These are phyloP conservation scores for Pichia nanzhaoensis DNA, from an alignment of 805 yeast genomes.

Conservation along the genomic window DNA sequence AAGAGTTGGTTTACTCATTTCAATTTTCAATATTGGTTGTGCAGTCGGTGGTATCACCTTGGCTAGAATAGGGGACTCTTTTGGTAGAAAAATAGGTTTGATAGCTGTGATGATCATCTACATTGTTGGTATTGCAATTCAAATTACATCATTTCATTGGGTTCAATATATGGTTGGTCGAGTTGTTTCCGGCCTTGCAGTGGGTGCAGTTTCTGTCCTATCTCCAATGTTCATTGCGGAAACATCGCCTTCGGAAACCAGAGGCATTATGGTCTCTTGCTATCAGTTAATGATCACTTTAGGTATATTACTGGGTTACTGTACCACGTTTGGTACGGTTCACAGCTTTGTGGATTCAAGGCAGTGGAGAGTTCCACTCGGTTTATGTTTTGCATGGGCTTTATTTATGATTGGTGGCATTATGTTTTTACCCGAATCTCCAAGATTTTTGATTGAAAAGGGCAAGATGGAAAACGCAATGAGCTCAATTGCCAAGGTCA, in stretches of 20 bases:
- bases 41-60: slow-evolving; percentile 60
- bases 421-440: slow-evolving; percentile 62
- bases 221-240: slow-evolving; percentile 57
- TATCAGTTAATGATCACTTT: slow-evolving; percentile 62
- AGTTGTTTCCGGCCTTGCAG: slow-evolving; percentile 46
- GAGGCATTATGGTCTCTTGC: slow-evolving; percentile 63
- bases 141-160: slow-evolving; percentile 51
- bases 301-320: slow-evolving; percentile 63
- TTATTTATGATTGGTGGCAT: slow-evolving; percentile 39
- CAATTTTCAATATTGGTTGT: slow-evolving; percentile 64
- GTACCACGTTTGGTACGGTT: slow-evolving; percentile 58
- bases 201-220: slow-evolving; percentile 44
- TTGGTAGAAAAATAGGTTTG: slow-evolving; percentile 53
- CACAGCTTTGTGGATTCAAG: slow-evolving; percentile 36
- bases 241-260: slow-evolving; percentile 56
- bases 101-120: slow-evolving; percentile 46
- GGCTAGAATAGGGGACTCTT: slow-evolving; percentile 46
- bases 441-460: slow-evolving; percentile 50
- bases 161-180: slow-evolving; percentile 57
- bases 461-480: slow-evolving; percentile 44
- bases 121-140: slow-evolving; percentile 51
- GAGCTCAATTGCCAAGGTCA: slow-evolving; percentile 47
- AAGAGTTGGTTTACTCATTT: slow-evolving; percentile 54
- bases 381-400: slow-evolving; percentile 44
- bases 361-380: slow-evolving; percentile 61